These are phyloP conservation scores for Macrolepiota dolichaula DNA, from an alignment of 768 basidiomycete genomes.

Conservation along the genomic window DNA sequence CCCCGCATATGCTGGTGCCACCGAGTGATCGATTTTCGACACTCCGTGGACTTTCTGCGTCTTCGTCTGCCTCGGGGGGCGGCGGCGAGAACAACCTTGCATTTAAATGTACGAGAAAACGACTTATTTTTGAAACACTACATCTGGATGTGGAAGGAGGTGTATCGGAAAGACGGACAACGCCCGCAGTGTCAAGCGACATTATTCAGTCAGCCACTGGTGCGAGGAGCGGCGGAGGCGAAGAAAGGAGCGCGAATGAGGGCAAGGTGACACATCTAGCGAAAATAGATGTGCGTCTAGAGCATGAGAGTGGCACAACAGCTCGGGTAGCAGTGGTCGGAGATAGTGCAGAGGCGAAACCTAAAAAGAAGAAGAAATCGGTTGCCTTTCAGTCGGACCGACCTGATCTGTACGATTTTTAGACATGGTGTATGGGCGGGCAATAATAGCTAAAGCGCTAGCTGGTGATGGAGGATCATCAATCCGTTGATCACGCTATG, in stretches of 20 bases:
- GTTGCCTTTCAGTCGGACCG: slow-evolving; percentile 67
- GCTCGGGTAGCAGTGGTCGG: neutral
- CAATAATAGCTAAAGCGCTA: neutral
- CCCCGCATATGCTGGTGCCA: slow-evolving; percentile 67
- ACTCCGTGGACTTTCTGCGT: slow-evolving; percentile 73
- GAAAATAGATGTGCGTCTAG: slow-evolving; percentile 5
- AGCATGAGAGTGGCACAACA: neutral
- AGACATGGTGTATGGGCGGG: neutral
- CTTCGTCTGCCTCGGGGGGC: slow-evolving; percentile 46
- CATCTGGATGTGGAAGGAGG: slow-evolving; percentile 89
- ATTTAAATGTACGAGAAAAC: slow-evolving; percentile 87
- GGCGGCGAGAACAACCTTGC: slow-evolving; percentile 96
- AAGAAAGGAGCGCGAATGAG: slow-evolving; percentile 29
- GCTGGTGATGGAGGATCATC: neutral
- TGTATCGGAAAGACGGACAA: slow-evolving; percentile 70
- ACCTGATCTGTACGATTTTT: slow-evolving; percentile 60
- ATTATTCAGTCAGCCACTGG: slow-evolving; percentile 2
- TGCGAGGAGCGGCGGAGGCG: slow-evolving; percentile 24
- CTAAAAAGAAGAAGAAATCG: slow-evolving; percentile 45
- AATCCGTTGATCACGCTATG: slow-evolving; percentile 1
- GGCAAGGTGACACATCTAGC: slow-evolving; percentile 28
- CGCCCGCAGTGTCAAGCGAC: slow-evolving; percentile 23
- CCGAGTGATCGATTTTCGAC: slow-evolving; percentile 82
- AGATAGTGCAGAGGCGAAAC: slow-evolving; percentile 1
- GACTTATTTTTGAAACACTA: slow-evolving; percentile 87